Conservation (phyloP, 106 monocot species). For the Platanthera zijinensis region DNA sequence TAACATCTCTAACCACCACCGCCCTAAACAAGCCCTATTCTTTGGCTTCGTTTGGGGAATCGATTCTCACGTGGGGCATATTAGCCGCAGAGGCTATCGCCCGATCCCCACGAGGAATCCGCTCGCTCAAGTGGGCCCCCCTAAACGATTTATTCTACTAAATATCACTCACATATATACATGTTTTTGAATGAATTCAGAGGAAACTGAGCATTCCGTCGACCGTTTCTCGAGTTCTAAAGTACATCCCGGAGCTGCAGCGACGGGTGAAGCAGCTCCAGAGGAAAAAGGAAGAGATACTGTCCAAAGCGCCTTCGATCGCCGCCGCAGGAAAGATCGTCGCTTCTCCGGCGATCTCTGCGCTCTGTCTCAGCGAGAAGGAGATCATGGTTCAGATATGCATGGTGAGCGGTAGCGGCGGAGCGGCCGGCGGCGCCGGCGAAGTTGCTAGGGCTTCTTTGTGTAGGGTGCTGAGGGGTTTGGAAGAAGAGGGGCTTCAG, state of each 20-base stretch:
- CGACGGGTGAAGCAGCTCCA: slow-evolving; percentile 23
- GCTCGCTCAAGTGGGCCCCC: too few relatives aligned
- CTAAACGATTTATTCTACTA: too few relatives aligned
- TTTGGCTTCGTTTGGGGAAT: too few relatives aligned
- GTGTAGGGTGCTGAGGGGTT: slow-evolving; percentile 25
- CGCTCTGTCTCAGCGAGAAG: slow-evolving; percentile 18
- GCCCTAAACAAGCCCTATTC: too few relatives aligned
- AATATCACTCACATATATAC: background rate
- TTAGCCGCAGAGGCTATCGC: too few relatives aligned
- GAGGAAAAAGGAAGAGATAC: slow-evolving; percentile 45
- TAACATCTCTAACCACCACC: too few relatives aligned
- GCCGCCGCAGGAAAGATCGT: background rate
- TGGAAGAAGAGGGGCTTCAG: slow-evolving; percentile 42
- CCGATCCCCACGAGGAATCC: too few relatives aligned
- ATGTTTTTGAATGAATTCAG: slow-evolving; percentile 13
- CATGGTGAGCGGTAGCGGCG: slow-evolving; percentile 5
- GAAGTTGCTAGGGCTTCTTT: slow-evolving; percentile 1
- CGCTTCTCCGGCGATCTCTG: slow-evolving; percentile 28
- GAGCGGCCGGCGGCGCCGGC: background rate
- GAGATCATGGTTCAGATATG: slow-evolving; percentile 59
- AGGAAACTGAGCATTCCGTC: slow-evolving; percentile 65
- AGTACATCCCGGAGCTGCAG: slow-evolving; percentile 83
- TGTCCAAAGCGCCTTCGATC: background rate
- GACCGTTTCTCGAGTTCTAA: slow-evolving; percentile 38
- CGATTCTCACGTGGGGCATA: too few relatives aligned